These are phyloP conservation scores for Asterophora lycoperdoides DNA, from an alignment of 768 basidiomycete species.

Conservation along the genomic window DNA sequence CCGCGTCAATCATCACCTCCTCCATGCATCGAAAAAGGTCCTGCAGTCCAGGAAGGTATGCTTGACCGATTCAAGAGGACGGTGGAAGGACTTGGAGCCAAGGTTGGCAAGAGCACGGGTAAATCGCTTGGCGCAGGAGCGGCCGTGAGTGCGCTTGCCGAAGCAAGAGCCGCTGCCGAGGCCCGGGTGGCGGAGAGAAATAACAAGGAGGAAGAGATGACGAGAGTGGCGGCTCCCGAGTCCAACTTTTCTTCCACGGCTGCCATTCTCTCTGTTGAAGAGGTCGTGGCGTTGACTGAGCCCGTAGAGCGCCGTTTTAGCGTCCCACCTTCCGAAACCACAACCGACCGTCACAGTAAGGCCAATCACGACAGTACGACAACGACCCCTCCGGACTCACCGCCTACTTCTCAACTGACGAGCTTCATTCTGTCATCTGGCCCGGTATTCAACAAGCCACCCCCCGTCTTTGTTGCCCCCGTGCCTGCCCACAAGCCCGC, in stretches of 20 bases:
- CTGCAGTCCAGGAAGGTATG: conserved; percentile 40
- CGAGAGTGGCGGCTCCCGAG: conserved; percentile 15
- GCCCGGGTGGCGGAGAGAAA: conserved; percentile 65
- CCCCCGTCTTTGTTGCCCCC: conserved; percentile 50
- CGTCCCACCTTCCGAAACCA: conserved; percentile 32
- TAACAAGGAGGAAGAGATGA: conserved; percentile 40
- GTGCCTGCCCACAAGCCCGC: conserved; percentile 11
- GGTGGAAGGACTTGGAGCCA: conserved; percentile 61
- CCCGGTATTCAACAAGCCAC: conserved; percentile 59
- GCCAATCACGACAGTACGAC: conserved; percentile 36
- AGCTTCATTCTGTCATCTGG: conserved; percentile 32
- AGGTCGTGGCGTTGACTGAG: background rate
- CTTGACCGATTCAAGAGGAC: conserved; percentile 68
- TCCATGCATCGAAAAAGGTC: background rate
- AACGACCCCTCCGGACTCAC: conserved; percentile 58
- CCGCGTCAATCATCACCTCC: background rate
- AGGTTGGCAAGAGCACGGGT: conserved; percentile 50
- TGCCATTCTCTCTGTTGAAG: background rate
- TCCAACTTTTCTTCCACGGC: conserved; percentile 13
- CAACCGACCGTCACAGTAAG: conserved; percentile 1
- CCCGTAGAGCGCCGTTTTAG: conserved; percentile 40
- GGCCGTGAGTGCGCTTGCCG: conserved; percentile 56
- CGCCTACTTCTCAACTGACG: conserved; percentile 35
- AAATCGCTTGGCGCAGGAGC: conserved; percentile 60
- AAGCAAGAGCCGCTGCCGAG: conserved; percentile 65